Percentiles rank a stretch among this genome's conserved stretches.
Evolutionary conservation across 257 asterid species (phyloP).

Genomic region (Perilla frutescens): DNA sequence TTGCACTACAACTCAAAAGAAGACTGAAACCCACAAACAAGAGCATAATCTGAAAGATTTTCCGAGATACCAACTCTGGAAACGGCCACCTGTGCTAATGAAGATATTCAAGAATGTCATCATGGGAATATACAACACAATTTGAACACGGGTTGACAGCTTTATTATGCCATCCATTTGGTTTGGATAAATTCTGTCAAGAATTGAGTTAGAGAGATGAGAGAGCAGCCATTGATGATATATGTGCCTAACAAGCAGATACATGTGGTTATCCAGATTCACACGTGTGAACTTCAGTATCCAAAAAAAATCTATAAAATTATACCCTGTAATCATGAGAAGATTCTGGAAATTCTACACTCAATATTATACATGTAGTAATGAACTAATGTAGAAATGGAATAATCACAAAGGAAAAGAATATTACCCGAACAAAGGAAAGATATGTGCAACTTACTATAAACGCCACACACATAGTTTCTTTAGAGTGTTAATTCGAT

Average conservation of each 20-base stretch:
- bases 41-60: not conserved
- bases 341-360: constrained; percentile 15
- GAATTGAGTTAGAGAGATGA: constrained; percentile 2
- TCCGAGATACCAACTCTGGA: not conserved
- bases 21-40: constrained; percentile 13
- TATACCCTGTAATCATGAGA: constrained; percentile 4
- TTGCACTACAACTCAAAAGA: constrained; percentile 1
- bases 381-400: constrained; percentile 4
- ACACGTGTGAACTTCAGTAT: not conserved
- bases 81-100: not conserved
- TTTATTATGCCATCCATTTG: constrained; percentile 31
- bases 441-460: constrained; percentile 12
- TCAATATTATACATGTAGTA: not conserved
- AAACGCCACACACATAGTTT: constrained; percentile 14
- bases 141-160: no score
- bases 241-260: constrained; percentile 10
- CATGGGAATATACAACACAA: not conserved
- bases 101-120: constrained; percentile 26
- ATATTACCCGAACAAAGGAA: constrained; percentile 12
- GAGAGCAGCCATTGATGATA: constrained; percentile 1
- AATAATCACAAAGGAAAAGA: constrained; percentile 27
- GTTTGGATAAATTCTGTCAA: constrained; percentile 13
- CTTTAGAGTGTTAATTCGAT: constrained; percentile 25
- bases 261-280: not conserved
- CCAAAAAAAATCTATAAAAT: not conserved